Evolutionary conservation across 768 basidiomycete species (phyloP).

Genomic region (Mycena metata): DNA sequence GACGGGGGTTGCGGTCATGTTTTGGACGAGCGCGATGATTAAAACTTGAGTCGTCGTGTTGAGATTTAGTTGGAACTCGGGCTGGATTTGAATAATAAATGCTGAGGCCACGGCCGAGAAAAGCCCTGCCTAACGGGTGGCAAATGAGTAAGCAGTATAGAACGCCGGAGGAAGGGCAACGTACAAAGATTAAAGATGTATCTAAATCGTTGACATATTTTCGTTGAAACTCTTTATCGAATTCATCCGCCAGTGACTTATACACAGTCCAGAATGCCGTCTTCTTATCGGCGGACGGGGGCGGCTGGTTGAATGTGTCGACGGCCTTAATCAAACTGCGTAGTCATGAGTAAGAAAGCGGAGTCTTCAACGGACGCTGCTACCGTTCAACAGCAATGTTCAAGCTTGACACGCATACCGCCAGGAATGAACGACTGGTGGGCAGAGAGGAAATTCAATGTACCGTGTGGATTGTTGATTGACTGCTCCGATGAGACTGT

Average conservation of each 20-base stretch:
- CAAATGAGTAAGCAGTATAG: not conserved
- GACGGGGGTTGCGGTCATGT: not conserved
- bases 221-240: constrained; percentile 1
- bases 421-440: too few relatives aligned
- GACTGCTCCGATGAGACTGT: too few relatives aligned
- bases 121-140: not conserved
- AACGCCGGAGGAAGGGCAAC: not conserved
- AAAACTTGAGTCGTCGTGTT: not conserved
- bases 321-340: not conserved
- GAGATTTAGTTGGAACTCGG: not conserved
- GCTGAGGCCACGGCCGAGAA: constrained; percentile 13
- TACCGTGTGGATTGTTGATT: too few relatives aligned
- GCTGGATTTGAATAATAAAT: constrained; percentile 14
- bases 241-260: constrained; percentile 8
- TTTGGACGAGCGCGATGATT: not conserved
- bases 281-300: not conserved
- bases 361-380: too few relatives aligned
- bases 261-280: constrained; percentile 2
- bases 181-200: constrained; percentile 12
- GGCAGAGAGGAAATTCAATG: too few relatives aligned
- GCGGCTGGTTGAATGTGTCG: not conserved
- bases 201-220: constrained; percentile 9
- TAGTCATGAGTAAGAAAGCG: too few relatives aligned
- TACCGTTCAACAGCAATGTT: too few relatives aligned
- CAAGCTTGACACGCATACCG: too few relatives aligned